Evolutionary conservation across 2,329 filamentous ascomycete genomes (phyloP), one percentile per base, ranked within the genome.

Genomic region (Fusarium chuoi): DNA sequence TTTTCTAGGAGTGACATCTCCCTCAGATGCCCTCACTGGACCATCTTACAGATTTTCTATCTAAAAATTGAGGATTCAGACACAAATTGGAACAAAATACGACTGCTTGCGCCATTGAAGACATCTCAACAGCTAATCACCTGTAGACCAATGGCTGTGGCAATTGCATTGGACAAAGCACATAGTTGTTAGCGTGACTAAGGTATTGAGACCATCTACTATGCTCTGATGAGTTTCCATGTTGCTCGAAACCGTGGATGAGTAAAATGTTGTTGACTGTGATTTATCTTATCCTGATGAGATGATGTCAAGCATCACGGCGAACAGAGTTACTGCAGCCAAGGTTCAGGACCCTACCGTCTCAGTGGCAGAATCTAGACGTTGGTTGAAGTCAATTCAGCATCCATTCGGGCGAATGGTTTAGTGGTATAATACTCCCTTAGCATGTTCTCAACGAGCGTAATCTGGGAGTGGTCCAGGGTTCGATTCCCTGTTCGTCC

Each of bases 381-480:
- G 2, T 1, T 8, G 15, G 13, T 51, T 24, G 17, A 15, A 8
- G 8, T 0, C 12, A 7, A 0, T 4, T 1, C 2, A 20, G 0
- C 11, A 72, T 72, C 39, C 39, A 48, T 59, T 55, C 62, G 70
- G 69, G 69, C 70, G 70, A 73, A 72, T 72, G 70, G 70, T 72
- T 72, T 72, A 73, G 70, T 73, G 70, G 70, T 73, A 73, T 73
- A 73, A 73, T 72, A 72, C 70, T 72, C 70, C 70, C 70, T 73
- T 73, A 73, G 70, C 70, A 73, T 54, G 44, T 41, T 72, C 30
- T 24, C 11, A 3, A 28, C 1, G 18, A 28, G 14, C 52, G 49
- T 28, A 7, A 11, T 33, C 26, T 72, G 70, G 70, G 70, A 73
- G 70, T 73, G 70, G 70, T 73, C 70, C 70, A 73, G 70, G 70